Conservation (phyloP, 2,329 filamentous ascomycete species). For the Phoma herbarum region DNA sequence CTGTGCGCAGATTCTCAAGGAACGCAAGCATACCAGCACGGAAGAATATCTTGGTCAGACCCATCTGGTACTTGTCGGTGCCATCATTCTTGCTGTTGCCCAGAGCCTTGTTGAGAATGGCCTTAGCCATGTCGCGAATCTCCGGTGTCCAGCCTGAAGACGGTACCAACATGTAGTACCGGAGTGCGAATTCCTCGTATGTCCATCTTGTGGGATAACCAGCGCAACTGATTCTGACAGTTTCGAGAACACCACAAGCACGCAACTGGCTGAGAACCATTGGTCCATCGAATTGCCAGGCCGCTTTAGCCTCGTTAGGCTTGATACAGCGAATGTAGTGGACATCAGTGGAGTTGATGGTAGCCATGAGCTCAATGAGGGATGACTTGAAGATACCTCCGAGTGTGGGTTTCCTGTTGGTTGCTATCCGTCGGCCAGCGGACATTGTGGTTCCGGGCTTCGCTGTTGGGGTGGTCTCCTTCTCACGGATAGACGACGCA, state of each 20-base stretch:
- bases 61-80: constrained; percentile 95
- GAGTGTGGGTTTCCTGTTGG: constrained; percentile 94
- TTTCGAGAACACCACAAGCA: constrained; percentile 98
- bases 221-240: constrained; percentile 94
- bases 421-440: constrained; percentile 84
- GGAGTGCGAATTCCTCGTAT: constrained; percentile 95
- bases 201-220: constrained; percentile 99
- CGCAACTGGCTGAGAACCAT: constrained; percentile 98
- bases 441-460: constrained; percentile 71
- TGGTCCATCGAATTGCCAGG: constrained; percentile 98
- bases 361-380: constrained; percentile 96
- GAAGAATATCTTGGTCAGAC: constrained; percentile 99
- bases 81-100: constrained; percentile 69
- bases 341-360: constrained; percentile 97
- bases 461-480: constrained; percentile 77
- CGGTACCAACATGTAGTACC: constrained; percentile 97
- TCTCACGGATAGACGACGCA: constrained; percentile 86
- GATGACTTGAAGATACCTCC: constrained; percentile 99
- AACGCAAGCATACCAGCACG: constrained; percentile 98
- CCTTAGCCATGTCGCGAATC: constrained; percentile 92
- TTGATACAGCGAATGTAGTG: constrained; percentile 99
- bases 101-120: constrained; percentile 87
- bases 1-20: constrained; percentile 91
- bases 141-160: constrained; percentile 92
- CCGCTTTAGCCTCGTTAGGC: constrained; percentile 94